Base-by-base conservation (phyloP, 1,284 basidiomycete genomes). In the Sphagnurus paluster region DNA sequence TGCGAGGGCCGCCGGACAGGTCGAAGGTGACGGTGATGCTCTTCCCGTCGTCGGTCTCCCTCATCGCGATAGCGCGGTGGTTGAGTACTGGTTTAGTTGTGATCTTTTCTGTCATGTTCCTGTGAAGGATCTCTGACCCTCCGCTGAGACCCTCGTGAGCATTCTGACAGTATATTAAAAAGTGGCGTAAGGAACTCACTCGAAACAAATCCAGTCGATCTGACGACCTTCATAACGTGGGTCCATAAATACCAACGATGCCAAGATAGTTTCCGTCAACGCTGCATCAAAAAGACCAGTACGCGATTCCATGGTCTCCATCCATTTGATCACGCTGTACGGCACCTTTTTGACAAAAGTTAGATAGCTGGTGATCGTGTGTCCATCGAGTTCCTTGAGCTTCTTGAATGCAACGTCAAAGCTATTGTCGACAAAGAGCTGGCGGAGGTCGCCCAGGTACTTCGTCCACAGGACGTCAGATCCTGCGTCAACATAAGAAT, bases 191-290 rank as follows among this genome's bases (percentile, higher is more conserved):
- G 29, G 21, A 25, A 35, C 50, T n/a, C 36, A 52, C 50, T 52
- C 50, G 28, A 52, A 48, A 34, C 46, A 52, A 30, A 30, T 42
- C 50, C 50, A 52, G 10, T 45, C 19, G 11, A 46, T 41, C 1
- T 23, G 19, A 28, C 42, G 25, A 17, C 28, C 37, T 21, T 43
- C 34, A 30, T 34, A 39, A 5, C 40, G 40, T 23, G 50, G 49
- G 26, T 51, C 49, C 16, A 37, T 39, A 40, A 52, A 52, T 7
- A 43, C 42, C 37, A 52, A 20, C 1, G 42, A 41, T 16, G 46
- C 59, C 30, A 58, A 49, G 13, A 60, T 53, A 14, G 51, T 58
- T 46, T 66, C 64, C 2, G 59, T 50, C 33, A 67, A 56, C 5
- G 60, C 52, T 21, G 44, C 33, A 33, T 65, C 56, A 38, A 56